These are phyloP conservation scores for Bipolaris sorokiniana DNA, from an alignment of 2,329 filamentous ascomycete species.

Conservation along the genomic window DNA sequence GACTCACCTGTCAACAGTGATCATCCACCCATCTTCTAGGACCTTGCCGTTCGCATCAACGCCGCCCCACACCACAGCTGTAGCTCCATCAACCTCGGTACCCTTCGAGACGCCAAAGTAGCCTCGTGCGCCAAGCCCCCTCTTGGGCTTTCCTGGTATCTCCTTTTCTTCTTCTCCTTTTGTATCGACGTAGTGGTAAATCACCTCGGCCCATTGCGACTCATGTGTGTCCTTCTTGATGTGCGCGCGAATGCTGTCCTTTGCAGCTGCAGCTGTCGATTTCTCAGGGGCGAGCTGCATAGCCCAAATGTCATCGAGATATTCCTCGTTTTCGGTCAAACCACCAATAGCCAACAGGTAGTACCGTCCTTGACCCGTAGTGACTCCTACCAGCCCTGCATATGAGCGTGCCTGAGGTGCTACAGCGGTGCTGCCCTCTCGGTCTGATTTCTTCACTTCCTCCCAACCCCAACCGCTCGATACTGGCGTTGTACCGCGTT, in stretches of 20 bases:
- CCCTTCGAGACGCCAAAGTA: slow-evolving; percentile 49
- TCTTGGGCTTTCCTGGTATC: slow-evolving; percentile 46
- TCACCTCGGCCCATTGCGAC: slow-evolving; percentile 59
- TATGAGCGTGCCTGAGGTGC: slow-evolving; percentile 52
- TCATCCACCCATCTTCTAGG: slow-evolving; percentile 51
- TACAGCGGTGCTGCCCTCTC: slow-evolving; percentile 11
- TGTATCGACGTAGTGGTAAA: slow-evolving; percentile 55
- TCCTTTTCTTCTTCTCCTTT: slow-evolving; percentile 53
- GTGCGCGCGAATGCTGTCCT: slow-evolving; percentile 57
- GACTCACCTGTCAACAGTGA: slow-evolving; percentile 48
- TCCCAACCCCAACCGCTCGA: slow-evolving; percentile 44
- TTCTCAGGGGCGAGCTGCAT: slow-evolving; percentile 59
- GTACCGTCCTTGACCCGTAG: slow-evolving; percentile 59
- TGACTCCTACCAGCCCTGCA: slow-evolving; percentile 55
- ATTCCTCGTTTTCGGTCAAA: slow-evolving; percentile 35
- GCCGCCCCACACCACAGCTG: slow-evolving; percentile 62
- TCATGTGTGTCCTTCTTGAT: slow-evolving; percentile 56
- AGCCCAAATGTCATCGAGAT: slow-evolving; percentile 58
- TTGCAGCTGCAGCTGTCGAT: slow-evolving; percentile 56
- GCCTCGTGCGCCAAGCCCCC: slow-evolving; percentile 51
- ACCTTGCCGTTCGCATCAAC: slow-evolving; percentile 52
- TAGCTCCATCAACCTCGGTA: slow-evolving; percentile 55
- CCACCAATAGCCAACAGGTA: slow-evolving; percentile 62
- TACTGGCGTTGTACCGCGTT: slow-evolving; percentile 45
- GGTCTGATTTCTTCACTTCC: slow-evolving; percentile 29